phyloP scores from a whole-genome alignment of 1,139 yeast genomes.

The Blastobotrys serpentis region DNA sequence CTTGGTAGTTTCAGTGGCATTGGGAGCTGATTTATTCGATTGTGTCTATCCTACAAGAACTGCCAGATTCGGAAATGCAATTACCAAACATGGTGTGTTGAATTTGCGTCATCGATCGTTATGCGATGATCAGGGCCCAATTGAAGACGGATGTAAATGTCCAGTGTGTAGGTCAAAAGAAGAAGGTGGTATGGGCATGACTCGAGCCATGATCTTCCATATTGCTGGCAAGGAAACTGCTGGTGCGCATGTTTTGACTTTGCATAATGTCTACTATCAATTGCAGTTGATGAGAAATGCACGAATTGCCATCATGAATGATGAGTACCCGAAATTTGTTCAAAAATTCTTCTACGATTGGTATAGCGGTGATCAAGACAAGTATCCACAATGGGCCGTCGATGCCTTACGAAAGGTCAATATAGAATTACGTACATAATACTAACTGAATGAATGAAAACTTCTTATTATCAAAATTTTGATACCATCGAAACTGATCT shows the following conservation, averaged over 20 bases:
- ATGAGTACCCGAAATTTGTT: conserved; percentile 41
- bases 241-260: conserved; percentile 45
- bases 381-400: conserved; percentile 45
- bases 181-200: conserved; percentile 40
- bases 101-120: conserved; percentile 39
- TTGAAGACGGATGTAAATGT: conserved; percentile 44
- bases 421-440: conserved; percentile 30
- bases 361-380: conserved; percentile 35
- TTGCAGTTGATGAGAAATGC: conserved; percentile 44
- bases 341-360: conserved; percentile 37
- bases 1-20: conserved; percentile 45
- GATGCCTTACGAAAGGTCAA: conserved; percentile 41
- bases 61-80: conserved; percentile 48
- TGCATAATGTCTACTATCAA: conserved; percentile 46
- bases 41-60: conserved; percentile 49
- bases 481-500: not conserved
- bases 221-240: conserved; percentile 44
- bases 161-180: conserved; percentile 41
- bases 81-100: conserved; percentile 42
- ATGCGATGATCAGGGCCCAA: conserved; percentile 40
- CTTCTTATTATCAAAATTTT: too few species aligned
- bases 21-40: conserved; percentile 48
- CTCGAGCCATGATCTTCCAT: conserved; percentile 41
- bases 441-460: too few species aligned
- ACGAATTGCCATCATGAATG: conserved; percentile 42